Evolutionary conservation across 2,329 filamentous ascomycete genomes (phyloP).

Genomic region (Clarireedia homoeocarpa): DNA sequence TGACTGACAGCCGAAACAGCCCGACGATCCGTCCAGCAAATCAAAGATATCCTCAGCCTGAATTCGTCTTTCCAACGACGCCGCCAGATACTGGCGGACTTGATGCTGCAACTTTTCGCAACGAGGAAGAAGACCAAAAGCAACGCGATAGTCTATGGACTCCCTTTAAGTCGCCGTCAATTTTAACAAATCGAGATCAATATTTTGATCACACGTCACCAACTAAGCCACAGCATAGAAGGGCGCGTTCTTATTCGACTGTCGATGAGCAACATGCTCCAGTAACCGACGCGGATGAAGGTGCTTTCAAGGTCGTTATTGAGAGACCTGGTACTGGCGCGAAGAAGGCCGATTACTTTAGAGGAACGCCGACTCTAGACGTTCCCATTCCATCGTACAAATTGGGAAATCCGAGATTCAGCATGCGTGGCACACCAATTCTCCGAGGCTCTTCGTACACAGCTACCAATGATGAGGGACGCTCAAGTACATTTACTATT

Average conservation of each 20-base stretch:
- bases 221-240: slow-evolving; percentile 37
- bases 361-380: slow-evolving; percentile 52
- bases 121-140: slow-evolving; percentile 18
- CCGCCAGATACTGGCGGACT: slow-evolving; percentile 52
- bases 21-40: slow-evolving; percentile 54
- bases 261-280: slow-evolving; percentile 53
- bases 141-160: slow-evolving; percentile 27
- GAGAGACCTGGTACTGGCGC: slow-evolving; percentile 59
- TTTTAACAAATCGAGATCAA: slow-evolving; percentile 31
- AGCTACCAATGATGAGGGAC: slow-evolving; percentile 59
- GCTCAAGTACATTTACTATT: slow-evolving; percentile 52
- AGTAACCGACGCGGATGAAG: slow-evolving; percentile 48
- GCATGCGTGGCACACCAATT: slow-evolving; percentile 63
- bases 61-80: slow-evolving; percentile 52
- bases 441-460: slow-evolving; percentile 76
- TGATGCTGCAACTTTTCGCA: slow-evolving; percentile 35
- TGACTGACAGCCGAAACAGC: slow-evolving; percentile 33
- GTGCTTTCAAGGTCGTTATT: slow-evolving; percentile 74
- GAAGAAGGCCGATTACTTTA: slow-evolving; percentile 44
- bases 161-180: slow-evolving; percentile 26
- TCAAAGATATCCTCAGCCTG: slow-evolving; percentile 53
- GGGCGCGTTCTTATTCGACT: slow-evolving; percentile 71
- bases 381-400: slow-evolving; percentile 78
- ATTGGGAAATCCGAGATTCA: slow-evolving; percentile 76
- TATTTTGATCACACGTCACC: slow-evolving; percentile 16